These are phyloP conservation scores for Aspergillus baeticus DNA, from an alignment of 495 filamentous ascomycete species.

Conservation along the genomic window DNA sequence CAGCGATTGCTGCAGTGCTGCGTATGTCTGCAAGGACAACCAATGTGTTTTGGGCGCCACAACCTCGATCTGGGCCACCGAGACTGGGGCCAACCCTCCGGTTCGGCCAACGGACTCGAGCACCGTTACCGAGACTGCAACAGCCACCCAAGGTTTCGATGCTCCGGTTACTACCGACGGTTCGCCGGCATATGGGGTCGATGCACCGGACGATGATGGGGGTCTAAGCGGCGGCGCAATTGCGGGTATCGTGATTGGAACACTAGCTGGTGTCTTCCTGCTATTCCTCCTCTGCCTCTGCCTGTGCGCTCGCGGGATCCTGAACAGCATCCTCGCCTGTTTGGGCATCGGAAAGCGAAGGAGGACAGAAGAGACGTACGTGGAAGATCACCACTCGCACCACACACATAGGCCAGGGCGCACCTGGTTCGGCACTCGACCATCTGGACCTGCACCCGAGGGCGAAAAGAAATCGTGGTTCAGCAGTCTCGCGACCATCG, in stretches of 20 bases:
- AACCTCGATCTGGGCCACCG: constrained; percentile 38
- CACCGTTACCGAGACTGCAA: constrained; percentile 56
- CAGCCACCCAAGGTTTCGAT: constrained; percentile 58
- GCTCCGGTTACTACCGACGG: constrained; percentile 56
- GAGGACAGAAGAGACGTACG: constrained; percentile 54
- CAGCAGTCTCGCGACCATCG: constrained; percentile 55
- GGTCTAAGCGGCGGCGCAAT: constrained; percentile 81
- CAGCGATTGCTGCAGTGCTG: constrained; percentile 67
- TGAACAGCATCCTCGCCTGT: constrained; percentile 62
- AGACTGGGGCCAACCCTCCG: constrained; percentile 47
- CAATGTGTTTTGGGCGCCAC: constrained; percentile 38
- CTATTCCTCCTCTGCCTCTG: constrained; percentile 73
- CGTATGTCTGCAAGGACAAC: constrained; percentile 61
- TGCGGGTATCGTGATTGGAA: constrained; percentile 91
- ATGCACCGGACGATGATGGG: constrained; percentile 39
- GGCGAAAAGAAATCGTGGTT: constrained; percentile 55
- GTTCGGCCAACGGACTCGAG: constrained; percentile 69
- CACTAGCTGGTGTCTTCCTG: constrained; percentile 71
- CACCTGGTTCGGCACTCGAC: constrained; percentile 68
- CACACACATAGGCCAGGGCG: constrained; percentile 44
- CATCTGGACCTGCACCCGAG: constrained; percentile 47
- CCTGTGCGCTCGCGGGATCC: constrained; percentile 65
- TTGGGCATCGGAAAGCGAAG: constrained; percentile 57
- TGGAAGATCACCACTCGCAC: constrained; percentile 69
- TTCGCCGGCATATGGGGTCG: constrained; percentile 43